Conservation (phyloP, 2,329 filamentous ascomycete genomes). For the Calycina marina region DNA sequence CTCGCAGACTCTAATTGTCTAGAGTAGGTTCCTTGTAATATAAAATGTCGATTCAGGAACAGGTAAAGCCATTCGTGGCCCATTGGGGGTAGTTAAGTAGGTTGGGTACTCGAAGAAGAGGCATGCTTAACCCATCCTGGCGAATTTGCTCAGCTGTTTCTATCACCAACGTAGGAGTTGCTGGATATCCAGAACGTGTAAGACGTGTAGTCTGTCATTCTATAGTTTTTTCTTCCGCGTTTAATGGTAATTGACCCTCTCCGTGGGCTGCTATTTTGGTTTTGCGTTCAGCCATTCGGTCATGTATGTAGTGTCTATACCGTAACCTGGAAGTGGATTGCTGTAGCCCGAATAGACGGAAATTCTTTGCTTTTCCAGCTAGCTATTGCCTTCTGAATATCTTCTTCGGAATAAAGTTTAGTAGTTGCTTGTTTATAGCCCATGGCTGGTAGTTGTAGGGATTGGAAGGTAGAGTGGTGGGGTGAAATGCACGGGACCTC, state of each 20-base stretch:
- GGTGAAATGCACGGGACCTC: neutral
- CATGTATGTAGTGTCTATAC: neutral
- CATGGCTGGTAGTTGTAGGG: neutral
- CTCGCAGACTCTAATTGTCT: conserved; percentile 1
- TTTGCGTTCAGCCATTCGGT: conserved; percentile 1
- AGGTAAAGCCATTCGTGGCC: neutral
- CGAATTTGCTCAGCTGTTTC: conserved; percentile 1
- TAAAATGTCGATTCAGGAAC: neutral
- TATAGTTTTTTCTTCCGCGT: conserved; percentile 1
- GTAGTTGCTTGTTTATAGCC: neutral
- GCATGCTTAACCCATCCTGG: neutral
- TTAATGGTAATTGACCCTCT: neutral
- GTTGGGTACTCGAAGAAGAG: neutral
- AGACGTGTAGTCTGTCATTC: neutral
- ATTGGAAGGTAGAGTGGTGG: neutral
- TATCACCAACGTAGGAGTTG: conserved; percentile 1
- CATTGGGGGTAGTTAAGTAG: neutral
- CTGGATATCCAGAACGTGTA: conserved; percentile 1
- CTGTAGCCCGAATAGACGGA: neutral
- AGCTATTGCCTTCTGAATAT: neutral
- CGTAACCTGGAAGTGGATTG: neutral
- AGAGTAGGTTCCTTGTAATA: conserved; percentile 1
- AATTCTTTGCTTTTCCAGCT: neutral
- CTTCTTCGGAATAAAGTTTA: neutral
- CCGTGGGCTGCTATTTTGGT: neutral